These are phyloP conservation scores for Lipomyces yamadae DNA, from an alignment of 805 yeast species.

Conservation along the genomic window DNA sequence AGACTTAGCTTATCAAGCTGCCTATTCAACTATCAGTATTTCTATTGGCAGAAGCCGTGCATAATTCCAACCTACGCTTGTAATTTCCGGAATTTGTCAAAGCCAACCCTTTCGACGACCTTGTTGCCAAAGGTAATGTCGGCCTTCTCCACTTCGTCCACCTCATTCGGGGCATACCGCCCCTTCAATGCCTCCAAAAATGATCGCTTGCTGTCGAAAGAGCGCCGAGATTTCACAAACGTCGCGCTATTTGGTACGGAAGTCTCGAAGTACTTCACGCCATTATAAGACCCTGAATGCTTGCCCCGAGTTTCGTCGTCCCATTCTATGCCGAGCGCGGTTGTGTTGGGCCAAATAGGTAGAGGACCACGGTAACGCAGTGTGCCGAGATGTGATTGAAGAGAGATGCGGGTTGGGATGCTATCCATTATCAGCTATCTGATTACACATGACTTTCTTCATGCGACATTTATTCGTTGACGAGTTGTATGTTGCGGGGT, in stretches of 20 bases:
- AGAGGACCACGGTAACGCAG: slow-evolving; percentile 64
- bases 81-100: slow-evolving; percentile 50
- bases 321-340: slow-evolving; percentile 86
- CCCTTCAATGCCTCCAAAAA: slow-evolving; percentile 58
- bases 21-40: slow-evolving; percentile 4
- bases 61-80: slow-evolving; percentile 21
- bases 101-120: slow-evolving; percentile 65
- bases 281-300: slow-evolving; percentile 65
- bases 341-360: slow-evolving; percentile 62
- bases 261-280: slow-evolving; percentile 58
- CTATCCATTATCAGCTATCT: background rate
- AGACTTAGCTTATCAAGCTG: slow-evolving; percentile 53
- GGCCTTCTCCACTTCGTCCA: slow-evolving; percentile 41
- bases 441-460: no score
- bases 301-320: slow-evolving; percentile 73
- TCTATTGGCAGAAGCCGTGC: background rate
- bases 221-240: slow-evolving; percentile 58
- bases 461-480: no score
- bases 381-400: slow-evolving; percentile 54
- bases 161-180: slow-evolving; percentile 53
- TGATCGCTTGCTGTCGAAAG: slow-evolving; percentile 41
- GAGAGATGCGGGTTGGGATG: slow-evolving; percentile 19
- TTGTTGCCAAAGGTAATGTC: slow-evolving; percentile 59
- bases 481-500: no score
- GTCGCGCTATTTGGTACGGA: slow-evolving; percentile 59